A percentile compares a stretch with the other conserved stretches of the same genome.
These are phyloP conservation scores for Yamadazyma takamatsuzukensis DNA, from an alignment of 805 yeast genomes.

Conservation along the genomic window DNA sequence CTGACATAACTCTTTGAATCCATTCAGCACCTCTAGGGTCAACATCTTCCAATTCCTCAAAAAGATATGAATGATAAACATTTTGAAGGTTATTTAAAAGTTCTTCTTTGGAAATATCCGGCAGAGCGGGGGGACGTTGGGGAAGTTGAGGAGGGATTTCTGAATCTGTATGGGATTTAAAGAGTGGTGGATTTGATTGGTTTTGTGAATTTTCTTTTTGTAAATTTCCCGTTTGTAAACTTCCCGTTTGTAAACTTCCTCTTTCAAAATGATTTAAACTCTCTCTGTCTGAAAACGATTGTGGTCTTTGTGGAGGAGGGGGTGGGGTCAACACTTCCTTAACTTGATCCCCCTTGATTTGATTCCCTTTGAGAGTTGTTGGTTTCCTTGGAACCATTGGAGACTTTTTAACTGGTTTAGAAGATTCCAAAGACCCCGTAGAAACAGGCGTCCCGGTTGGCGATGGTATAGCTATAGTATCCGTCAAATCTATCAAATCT, in stretches of 20 bases:
- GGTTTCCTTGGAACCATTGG: slow-evolving; percentile 54
- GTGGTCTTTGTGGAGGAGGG: no score
- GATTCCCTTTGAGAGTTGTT: slow-evolving; percentile 29
- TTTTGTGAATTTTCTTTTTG: no score
- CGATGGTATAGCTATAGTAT: slow-evolving; percentile 20
- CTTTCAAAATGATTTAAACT: no score
- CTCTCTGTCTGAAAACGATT: no score
- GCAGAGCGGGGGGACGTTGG: slow-evolving; percentile 7
- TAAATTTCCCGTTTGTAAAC: no score
- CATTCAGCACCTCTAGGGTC: slow-evolving; percentile 38
- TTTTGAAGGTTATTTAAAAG: slow-evolving; percentile 11
- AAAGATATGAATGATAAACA: slow-evolving; percentile 14
- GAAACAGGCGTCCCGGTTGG: slow-evolving; percentile 4
- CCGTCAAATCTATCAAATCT: slow-evolving; percentile 39
- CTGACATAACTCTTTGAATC: slow-evolving; percentile 29
- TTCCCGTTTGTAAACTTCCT: no score
- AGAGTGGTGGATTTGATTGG: neutral
- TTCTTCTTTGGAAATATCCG: slow-evolving; percentile 12
- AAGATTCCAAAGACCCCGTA: neutral
- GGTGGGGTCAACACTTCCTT: no score
- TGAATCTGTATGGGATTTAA: slow-evolving; percentile 8
- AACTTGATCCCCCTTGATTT: slow-evolving; percentile 5
- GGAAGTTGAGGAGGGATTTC: slow-evolving; percentile 9
- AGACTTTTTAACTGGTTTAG: slow-evolving; percentile 19
- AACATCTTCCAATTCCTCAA: slow-evolving; percentile 23